phyloP scores from a whole-genome alignment of 441 rosid genomes.

The Corymbia citriodora region DNA sequence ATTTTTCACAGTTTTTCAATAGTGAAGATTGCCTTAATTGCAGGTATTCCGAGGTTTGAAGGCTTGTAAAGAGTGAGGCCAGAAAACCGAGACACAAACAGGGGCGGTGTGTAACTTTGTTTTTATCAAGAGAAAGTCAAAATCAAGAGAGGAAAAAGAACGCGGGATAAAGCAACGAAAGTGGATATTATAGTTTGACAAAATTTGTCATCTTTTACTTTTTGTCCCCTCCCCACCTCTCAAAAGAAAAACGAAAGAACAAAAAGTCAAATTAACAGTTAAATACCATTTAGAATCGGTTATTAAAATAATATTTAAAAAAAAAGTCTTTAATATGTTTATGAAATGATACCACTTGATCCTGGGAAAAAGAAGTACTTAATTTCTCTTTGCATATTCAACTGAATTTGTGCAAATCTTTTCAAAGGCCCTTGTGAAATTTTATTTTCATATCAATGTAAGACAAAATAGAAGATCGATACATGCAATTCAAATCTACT shows the following conservation, averaged over 20 bases:
- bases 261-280: background rate
- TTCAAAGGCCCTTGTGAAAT: background rate
- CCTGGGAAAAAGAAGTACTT: background rate
- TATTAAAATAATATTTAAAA: fast-evolving
- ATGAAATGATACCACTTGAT: background rate
- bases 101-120: background rate
- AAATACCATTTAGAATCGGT: background rate
- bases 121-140: conserved; percentile 4
- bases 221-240: background rate
- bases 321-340: background rate
- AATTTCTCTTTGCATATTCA: background rate
- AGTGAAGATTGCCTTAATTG: background rate
- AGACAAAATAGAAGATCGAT: background rate
- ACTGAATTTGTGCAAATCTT: background rate
- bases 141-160: background rate
- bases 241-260: background rate
- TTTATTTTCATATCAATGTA: background rate
- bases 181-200: conserved; percentile 9
- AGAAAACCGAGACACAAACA: background rate
- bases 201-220: background rate
- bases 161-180: background rate
- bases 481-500: fast-evolving
- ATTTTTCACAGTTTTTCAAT: background rate
- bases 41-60: background rate
- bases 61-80: conserved; percentile 8